phyloP scores from a whole-genome alignment of 768 basidiomycete genomes.

The Coprinellus micaceus region DNA sequence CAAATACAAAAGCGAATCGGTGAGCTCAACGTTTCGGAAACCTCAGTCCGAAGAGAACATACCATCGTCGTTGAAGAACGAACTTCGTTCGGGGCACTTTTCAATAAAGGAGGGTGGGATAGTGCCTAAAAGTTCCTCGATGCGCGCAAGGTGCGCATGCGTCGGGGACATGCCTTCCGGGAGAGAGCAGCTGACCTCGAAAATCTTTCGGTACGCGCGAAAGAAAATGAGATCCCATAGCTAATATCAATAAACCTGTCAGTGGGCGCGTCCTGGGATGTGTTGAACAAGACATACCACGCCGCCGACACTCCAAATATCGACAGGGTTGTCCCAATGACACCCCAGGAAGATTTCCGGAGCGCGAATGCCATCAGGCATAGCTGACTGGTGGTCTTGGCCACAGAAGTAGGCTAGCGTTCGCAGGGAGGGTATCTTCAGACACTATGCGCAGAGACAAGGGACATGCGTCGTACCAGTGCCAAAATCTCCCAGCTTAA shows the following conservation, averaged over 20 bases:
- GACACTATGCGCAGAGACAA: too few relatives aligned
- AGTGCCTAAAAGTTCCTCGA: constrained; percentile 16
- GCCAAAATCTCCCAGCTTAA: constrained; percentile 21
- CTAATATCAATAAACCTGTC: too few relatives aligned
- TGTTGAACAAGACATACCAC: too few relatives aligned
- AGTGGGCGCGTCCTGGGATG: too few relatives aligned
- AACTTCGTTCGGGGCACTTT: constrained; percentile 11
- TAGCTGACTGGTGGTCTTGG: too few relatives aligned
- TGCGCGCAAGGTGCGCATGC: constrained; percentile 15
- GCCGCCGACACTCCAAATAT: constrained; percentile 24
- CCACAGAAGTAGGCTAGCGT: too few relatives aligned
- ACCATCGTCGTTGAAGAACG: constrained; percentile 18
- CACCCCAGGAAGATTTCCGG: constrained; percentile 24
- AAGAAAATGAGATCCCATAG: too few relatives aligned
- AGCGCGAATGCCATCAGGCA: constrained; percentile 12
- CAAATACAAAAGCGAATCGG: too few relatives aligned
- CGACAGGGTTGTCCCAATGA: constrained; percentile 18
- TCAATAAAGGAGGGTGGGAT: constrained; percentile 17
- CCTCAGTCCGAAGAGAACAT: background rate
- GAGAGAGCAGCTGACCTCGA: background rate
- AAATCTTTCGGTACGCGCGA: background rate
- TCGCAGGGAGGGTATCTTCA: too few relatives aligned
- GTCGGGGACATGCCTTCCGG: background rate
- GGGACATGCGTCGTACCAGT: constrained; percentile 5
- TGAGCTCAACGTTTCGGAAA: background rate